Evolutionary conservation across 208 protist species (phyloP).

Genomic region (Balamuthia mandrillaris): DNA sequence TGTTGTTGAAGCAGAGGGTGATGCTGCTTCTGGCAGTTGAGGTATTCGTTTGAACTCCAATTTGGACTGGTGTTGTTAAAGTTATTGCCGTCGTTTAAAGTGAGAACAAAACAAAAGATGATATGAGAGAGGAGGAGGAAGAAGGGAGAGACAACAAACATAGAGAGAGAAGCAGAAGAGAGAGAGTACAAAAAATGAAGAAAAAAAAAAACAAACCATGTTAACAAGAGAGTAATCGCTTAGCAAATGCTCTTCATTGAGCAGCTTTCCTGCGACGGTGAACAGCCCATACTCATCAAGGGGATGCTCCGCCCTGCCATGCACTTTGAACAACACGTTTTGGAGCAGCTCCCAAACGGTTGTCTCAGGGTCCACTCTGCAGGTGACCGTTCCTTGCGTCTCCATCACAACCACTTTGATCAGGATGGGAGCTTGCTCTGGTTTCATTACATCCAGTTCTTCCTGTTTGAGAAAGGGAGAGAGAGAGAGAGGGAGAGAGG

Average conservation of each 20-base stretch:
- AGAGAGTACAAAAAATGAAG: not conserved
- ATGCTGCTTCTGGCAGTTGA: not conserved
- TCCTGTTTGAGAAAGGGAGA: not conserved
- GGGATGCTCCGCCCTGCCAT: not conserved
- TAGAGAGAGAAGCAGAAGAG: not conserved
- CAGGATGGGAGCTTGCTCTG: not conserved
- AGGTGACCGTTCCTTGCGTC: not conserved
- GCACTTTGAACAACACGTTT: not conserved
- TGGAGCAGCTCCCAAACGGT: not conserved
- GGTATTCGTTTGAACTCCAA: not conserved
- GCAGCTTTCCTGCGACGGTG: not conserved
- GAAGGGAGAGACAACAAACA: no score
- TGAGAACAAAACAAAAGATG: no score
- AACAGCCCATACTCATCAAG: not conserved
- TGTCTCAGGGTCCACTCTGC: not conserved
- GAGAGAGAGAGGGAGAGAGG: not conserved
- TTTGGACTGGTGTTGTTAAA: not conserved
- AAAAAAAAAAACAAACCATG: not conserved
- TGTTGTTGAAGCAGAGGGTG: not conserved
- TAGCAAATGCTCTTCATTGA: not conserved
- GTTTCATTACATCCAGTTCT: not conserved
- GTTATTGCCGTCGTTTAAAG: no score
- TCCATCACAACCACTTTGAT: not conserved
- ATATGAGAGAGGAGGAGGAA: no score
- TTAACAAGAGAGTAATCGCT: not conserved